A percentile compares a stretch with the other conserved stretches of the same genome.
Evolutionary conservation across 805 yeast species (phyloP).

Genomic region (Millerozyma acaciae): DNA sequence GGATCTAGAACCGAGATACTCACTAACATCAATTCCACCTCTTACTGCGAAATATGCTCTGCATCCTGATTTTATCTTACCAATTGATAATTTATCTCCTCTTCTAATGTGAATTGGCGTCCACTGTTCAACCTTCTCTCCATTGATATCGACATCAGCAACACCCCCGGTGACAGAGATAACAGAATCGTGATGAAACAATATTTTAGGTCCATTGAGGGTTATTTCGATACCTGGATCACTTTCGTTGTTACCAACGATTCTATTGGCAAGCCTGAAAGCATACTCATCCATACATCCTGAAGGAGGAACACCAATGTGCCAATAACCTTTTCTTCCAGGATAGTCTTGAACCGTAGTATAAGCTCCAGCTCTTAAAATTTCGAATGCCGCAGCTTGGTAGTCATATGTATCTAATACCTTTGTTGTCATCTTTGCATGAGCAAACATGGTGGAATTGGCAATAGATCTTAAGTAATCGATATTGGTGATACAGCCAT

Average conservation of each 20-base stretch:
- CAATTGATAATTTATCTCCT: conserved; percentile 78
- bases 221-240: conserved; percentile 93
- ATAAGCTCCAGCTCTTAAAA: conserved; percentile 66
- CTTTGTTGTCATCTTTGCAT: conserved; percentile 82
- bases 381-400: conserved; percentile 79
- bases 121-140: conserved; percentile 55
- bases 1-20: conserved; percentile 92
- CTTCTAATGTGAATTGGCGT: conserved; percentile 64
- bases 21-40: conserved; percentile 92
- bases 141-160: conserved; percentile 65
- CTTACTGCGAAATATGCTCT: conserved; percentile 86
- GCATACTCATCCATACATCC: conserved; percentile 97
- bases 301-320: conserved; percentile 95
- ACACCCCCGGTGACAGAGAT: conserved; percentile 87
- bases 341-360: conserved; percentile 97
- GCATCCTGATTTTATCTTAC: conserved; percentile 80
- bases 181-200: conserved; percentile 77
- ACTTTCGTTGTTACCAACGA: conserved; percentile 78
- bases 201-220: conserved; percentile 76
- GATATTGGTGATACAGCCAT: conserved; percentile 85
- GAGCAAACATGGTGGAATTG: conserved; percentile 75
- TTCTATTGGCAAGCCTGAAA: conserved; percentile 82
- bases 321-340: conserved; percentile 86
- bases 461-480: conserved; percentile 88
- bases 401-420: conserved; percentile 79